These are phyloP conservation scores for Exserohilum rostratum DNA, from an alignment of 2,329 filamentous ascomycete species.

Conservation along the genomic window DNA sequence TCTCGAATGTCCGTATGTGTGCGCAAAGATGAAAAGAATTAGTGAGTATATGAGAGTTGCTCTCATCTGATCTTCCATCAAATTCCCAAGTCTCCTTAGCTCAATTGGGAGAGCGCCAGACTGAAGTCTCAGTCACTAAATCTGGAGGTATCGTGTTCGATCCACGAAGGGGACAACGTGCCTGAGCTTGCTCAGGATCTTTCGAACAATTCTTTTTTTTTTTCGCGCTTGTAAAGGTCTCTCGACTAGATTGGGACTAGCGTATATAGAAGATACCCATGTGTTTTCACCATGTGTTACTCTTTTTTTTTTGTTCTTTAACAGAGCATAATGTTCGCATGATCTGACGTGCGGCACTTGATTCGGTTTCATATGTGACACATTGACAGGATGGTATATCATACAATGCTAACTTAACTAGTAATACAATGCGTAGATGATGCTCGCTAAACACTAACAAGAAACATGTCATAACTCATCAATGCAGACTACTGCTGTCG, in stretches of 20 bases:
- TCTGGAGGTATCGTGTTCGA: slow-evolving; percentile 42
- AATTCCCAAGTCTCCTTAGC: slow-evolving; percentile 34
- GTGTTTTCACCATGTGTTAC: no score
- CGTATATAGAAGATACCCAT: no score
- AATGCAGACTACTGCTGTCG: slow-evolving; percentile 5
- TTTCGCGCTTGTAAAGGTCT: background rate
- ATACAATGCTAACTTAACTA: no score
- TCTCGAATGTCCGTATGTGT: background rate
- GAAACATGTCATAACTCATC: background rate
- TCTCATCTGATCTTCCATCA: background rate
- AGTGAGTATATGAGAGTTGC: no score
- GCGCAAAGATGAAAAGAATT: background rate
- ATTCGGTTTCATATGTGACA: no score
- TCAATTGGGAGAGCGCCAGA: slow-evolving; percentile 43
- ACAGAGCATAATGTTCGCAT: no score
- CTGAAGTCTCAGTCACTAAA: slow-evolving; percentile 40
- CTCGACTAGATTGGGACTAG: no score
- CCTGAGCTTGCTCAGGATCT: slow-evolving; percentile 14
- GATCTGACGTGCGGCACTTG: no score
- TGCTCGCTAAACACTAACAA: background rate
- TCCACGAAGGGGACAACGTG: slow-evolving; percentile 38
- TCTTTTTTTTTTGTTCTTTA: no score
- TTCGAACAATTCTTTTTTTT: slow-evolving; percentile 22
- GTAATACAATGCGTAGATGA: background rate
- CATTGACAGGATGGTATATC: no score